Evolutionary conservation across 192 early-diverging fungal species (phyloP).

Genomic region (Coemansia sp.): DNA sequence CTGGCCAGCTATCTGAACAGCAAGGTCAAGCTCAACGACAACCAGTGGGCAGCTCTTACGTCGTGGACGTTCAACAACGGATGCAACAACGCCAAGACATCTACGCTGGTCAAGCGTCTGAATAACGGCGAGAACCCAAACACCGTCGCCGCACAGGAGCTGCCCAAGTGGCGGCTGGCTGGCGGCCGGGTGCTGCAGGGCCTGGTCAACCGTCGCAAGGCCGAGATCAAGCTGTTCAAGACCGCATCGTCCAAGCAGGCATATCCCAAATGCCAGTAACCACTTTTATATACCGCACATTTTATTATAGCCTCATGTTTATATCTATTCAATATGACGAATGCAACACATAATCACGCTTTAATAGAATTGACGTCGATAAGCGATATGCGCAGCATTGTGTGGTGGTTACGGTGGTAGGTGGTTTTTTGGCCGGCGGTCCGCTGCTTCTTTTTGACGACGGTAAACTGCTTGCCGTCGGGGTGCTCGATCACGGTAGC

Average conservation of each 20-base stretch:
- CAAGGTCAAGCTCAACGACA: conserved; percentile 26
- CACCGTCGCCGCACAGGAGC: conserved; percentile 37
- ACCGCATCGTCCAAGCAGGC: conserved; percentile 15
- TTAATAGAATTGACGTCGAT: conserved; percentile 57
- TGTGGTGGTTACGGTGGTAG: conserved; percentile 69
- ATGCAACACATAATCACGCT: background rate
- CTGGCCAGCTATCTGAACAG: conserved; percentile 20
- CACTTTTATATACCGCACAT: background rate
- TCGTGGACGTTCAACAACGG: conserved; percentile 49
- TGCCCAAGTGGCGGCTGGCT: conserved; percentile 42
- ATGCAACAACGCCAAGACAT: conserved; percentile 25
- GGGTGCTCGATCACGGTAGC: conserved; percentile 91
- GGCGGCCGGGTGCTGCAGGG: conserved; percentile 37
- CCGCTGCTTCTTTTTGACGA: conserved; percentile 79
- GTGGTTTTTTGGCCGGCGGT: conserved; percentile 70
- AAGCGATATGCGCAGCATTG: conserved; percentile 69
- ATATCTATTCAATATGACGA: background rate
- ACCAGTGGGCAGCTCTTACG: conserved; percentile 44
- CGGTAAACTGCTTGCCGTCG: conserved; percentile 67
- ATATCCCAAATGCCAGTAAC: conserved; percentile 22
- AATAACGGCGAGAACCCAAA: conserved; percentile 32
- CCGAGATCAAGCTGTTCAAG: conserved; percentile 39
- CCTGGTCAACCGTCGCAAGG: conserved; percentile 28
- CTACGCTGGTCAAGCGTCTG: conserved; percentile 33
- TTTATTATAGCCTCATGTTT: no score